Percentiles rank a stretch among this genome's conserved stretches.
These are phyloP conservation scores for Leptoxyphium fumago DNA, from an alignment of 2,329 filamentous ascomycete genomes.

Conservation along the genomic window DNA sequence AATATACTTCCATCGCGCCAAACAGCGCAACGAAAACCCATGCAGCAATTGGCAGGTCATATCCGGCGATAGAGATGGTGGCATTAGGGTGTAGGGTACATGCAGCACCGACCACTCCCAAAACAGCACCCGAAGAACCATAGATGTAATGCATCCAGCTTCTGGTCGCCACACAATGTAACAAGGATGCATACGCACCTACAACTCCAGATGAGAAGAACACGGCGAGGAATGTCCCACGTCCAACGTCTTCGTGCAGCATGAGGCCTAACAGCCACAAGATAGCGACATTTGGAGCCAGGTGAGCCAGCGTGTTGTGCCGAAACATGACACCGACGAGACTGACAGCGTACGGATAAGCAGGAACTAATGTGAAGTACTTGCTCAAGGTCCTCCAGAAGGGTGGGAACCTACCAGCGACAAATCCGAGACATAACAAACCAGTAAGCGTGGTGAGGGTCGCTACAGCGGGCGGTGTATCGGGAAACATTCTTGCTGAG, in stretches of 20 bases:
- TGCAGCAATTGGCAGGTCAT: constrained; percentile 19
- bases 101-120: constrained; percentile 46
- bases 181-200: constrained; percentile 45
- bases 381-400: constrained; percentile 53
- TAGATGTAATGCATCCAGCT: constrained; percentile 38
- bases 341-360: constrained; percentile 46
- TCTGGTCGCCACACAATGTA: constrained; percentile 27
- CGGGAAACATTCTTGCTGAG: constrained; percentile 42
- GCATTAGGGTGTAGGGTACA: constrained; percentile 27
- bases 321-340: constrained; percentile 54
- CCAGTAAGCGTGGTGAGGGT: constrained; percentile 49
- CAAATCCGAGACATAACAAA: constrained; percentile 43
- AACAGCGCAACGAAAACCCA: constrained; percentile 26
- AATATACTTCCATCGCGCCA: constrained; percentile 11
- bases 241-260: constrained; percentile 55
- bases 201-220: constrained; percentile 45
- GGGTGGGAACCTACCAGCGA: constrained; percentile 49
- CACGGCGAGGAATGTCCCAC: constrained; percentile 53
- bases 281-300: constrained; percentile 48
- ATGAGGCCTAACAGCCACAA: constrained; percentile 52
- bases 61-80: constrained; percentile 14
- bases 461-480: constrained; percentile 46
- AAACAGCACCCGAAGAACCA: constrained; percentile 52
- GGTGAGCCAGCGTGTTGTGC: constrained; percentile 48
- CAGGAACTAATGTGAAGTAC: constrained; percentile 51